These are phyloP conservation scores for Mangifera indica DNA, from an alignment of 345 rosid species.

Conservation along the genomic window DNA sequence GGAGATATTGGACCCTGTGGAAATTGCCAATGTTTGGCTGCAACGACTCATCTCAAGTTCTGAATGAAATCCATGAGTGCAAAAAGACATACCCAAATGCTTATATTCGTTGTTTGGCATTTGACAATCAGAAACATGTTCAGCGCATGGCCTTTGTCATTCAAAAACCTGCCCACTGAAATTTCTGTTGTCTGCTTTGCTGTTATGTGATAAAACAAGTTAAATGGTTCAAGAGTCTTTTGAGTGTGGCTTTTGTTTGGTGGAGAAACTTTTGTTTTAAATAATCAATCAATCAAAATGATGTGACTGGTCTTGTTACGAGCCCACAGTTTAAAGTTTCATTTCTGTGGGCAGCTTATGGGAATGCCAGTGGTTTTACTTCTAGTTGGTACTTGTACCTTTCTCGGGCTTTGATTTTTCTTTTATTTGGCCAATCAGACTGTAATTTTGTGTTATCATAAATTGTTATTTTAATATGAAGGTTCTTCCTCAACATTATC, in stretches of 20 bases:
- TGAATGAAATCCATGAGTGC: conserved; percentile 49
- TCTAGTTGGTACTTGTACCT: background rate
- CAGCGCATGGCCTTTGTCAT: conserved; percentile 73
- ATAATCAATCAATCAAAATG: background rate
- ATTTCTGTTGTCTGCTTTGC: background rate
- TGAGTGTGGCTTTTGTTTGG: background rate
- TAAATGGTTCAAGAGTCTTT: background rate
- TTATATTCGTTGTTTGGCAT: conserved; percentile 53
- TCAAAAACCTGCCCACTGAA: conserved; percentile 36
- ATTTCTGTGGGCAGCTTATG: background rate
- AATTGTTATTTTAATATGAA: too few relatives aligned
- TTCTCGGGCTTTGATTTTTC: background rate
- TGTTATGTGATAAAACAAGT: background rate
- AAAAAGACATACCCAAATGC: conserved; percentile 49
- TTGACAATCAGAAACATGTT: conserved; percentile 44
- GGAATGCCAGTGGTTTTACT: background rate
- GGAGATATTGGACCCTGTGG: conserved; percentile 78
- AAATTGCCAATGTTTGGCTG: conserved; percentile 79
- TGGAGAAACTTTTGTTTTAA: background rate
- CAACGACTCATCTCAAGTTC: conserved; percentile 56
- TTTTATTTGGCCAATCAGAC: background rate
- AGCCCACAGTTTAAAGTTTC: background rate
- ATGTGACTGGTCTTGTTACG: background rate
- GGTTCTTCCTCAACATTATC: too few relatives aligned
- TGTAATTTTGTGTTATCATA: background rate